A percentile compares a stretch with the other conserved stretches of the same genome.
phyloP scores from a whole-genome alignment of 2,329 filamentous ascomycete genomes.

The Madurella fahalii region DNA sequence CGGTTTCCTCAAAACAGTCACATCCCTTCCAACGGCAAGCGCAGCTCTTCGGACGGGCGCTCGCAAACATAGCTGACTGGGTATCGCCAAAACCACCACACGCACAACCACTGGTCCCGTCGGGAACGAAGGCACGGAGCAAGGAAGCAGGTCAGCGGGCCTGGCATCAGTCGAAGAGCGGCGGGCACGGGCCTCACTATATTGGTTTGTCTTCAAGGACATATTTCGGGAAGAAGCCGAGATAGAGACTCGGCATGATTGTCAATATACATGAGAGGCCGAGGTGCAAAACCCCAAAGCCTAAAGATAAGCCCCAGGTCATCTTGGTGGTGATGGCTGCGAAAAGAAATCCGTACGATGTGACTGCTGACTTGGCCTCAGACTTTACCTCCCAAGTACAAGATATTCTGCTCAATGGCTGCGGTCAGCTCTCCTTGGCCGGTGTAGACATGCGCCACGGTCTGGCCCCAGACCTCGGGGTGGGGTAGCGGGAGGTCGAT shows the following conservation, averaged over 20 bases:
- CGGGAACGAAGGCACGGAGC: not conserved
- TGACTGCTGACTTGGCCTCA: constrained; percentile 24
- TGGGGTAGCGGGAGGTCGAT: constrained; percentile 56
- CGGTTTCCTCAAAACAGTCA: not conserved
- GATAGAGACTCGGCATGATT: constrained; percentile 5
- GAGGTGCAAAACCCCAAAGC: constrained; percentile 6
- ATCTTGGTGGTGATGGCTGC: constrained; percentile 10
- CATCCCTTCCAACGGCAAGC: not conserved
- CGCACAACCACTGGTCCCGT: not conserved
- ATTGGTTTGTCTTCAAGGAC: constrained; percentile 8
- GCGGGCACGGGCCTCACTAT: constrained; percentile 4
- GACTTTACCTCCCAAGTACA: constrained; percentile 50
- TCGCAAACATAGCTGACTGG: too few relatives aligned
- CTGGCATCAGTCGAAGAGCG: not conserved
- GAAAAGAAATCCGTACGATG: constrained; percentile 5
- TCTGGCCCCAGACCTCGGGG: constrained; percentile 53
- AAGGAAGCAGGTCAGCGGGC: not conserved
- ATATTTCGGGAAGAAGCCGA: constrained; percentile 1
- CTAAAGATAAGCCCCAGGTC: constrained; percentile 7
- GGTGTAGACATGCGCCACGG: constrained; percentile 53
- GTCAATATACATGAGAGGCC: constrained; percentile 13
- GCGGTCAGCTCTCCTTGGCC: constrained; percentile 44
- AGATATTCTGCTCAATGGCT: constrained; percentile 49
- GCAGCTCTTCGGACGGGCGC: not conserved
- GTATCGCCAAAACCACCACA: too few relatives aligned